Evolutionary conservation across 2,329 filamentous ascomycete species (phyloP).

Genomic region (Aspergillus flavus): DNA sequence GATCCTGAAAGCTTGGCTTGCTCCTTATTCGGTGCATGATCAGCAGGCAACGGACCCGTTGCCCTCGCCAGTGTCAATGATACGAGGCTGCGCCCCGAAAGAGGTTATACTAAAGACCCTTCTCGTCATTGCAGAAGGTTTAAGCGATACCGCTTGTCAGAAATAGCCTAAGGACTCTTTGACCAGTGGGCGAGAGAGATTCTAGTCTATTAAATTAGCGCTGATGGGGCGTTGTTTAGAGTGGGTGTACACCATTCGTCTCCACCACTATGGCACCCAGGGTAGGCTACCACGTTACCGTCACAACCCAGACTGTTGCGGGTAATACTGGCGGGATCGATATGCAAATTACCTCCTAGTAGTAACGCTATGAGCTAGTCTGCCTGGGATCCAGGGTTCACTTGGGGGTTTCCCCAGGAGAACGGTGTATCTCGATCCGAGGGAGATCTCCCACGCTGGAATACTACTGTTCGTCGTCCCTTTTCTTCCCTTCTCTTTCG

Average conservation of each 20-base stretch:
- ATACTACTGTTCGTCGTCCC: background rate
- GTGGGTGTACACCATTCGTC: background rate
- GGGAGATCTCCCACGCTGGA: background rate
- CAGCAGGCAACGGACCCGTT: background rate
- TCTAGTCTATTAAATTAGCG: background rate
- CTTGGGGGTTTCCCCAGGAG: background rate
- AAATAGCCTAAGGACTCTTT: background rate
- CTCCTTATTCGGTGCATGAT: background rate
- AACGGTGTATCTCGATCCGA: background rate
- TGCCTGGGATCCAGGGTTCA: background rate
- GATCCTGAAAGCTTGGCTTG: background rate
- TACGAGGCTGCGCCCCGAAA: background rate
- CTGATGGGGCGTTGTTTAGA: background rate
- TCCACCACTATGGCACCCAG: background rate
- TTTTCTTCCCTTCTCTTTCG: background rate
- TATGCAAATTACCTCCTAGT: background rate
- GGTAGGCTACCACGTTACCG: background rate
- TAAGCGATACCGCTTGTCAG: background rate
- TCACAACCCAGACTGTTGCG: background rate
- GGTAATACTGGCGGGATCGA: background rate
- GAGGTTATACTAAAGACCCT: background rate
- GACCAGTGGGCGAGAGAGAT: background rate
- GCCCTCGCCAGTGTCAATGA: background rate
- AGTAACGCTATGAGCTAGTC: background rate
- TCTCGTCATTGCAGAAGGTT: background rate